phyloP scores from a whole-genome alignment of 495 filamentous ascomycete species.

The Letharia lupina region DNA sequence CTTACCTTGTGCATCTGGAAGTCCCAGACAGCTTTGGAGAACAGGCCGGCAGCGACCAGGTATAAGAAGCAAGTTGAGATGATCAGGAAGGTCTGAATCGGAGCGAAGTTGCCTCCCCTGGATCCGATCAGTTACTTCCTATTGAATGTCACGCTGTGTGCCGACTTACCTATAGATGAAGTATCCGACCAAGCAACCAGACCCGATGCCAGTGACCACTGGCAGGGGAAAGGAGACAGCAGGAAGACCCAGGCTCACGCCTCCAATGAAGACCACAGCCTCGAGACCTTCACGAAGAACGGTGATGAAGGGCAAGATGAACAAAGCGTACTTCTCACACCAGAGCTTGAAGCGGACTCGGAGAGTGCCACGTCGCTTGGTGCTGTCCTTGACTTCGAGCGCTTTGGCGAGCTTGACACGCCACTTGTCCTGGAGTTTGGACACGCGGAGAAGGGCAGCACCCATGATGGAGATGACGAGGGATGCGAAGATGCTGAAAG shows the following conservation, averaged over 20 bases:
- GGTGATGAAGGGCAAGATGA: constrained; percentile 72
- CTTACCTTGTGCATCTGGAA: constrained; percentile 47
- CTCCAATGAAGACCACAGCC: constrained; percentile 72
- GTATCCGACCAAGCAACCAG: constrained; percentile 57
- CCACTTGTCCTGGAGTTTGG: constrained; percentile 82
- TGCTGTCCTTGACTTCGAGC: constrained; percentile 45
- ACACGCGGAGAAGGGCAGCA: constrained; percentile 68
- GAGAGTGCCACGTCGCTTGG: constrained; percentile 24
- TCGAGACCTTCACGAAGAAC: constrained; percentile 78
- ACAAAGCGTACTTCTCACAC: constrained; percentile 73
- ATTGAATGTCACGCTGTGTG: constrained; percentile 9
- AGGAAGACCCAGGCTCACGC: constrained; percentile 67
- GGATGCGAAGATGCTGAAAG: constrained; percentile 59
- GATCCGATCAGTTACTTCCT: not conserved
- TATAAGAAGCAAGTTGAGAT: constrained; percentile 77
- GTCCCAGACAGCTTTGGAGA: constrained; percentile 68
- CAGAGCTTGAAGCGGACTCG: constrained; percentile 49
- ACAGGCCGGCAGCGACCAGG: constrained; percentile 75
- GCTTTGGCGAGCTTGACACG: constrained; percentile 63
- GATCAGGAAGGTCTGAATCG: constrained; percentile 71
- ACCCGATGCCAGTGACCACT: constrained; percentile 57
- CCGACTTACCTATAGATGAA: constrained; percentile 64
- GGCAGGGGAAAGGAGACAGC: constrained; percentile 66
- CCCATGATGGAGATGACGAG: constrained; percentile 75
- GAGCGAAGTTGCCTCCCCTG: constrained; percentile 54